These are phyloP conservation scores for Blastobotrys aristatus DNA, from an alignment of 1,139 yeast species.

Conservation along the genomic window DNA sequence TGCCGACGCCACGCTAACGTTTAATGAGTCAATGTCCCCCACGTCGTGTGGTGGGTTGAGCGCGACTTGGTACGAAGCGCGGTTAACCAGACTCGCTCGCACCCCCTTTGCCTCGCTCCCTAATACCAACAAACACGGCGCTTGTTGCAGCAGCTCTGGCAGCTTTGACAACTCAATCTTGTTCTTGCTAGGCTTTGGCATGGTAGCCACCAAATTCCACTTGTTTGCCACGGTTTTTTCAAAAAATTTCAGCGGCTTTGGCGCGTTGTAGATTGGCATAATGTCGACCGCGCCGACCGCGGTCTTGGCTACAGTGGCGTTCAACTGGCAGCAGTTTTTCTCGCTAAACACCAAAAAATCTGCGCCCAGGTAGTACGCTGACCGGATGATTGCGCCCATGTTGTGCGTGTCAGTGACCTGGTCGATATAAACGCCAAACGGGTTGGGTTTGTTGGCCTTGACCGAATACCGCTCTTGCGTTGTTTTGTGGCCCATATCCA, in stretches of 20 bases:
- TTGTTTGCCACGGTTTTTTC: slow-evolving; percentile 51
- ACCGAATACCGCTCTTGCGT: slow-evolving; percentile 9
- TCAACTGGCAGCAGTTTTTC: slow-evolving; percentile 65
- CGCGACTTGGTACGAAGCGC: slow-evolving; percentile 62
- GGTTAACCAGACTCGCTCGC: slow-evolving; percentile 55
- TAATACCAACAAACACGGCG: slow-evolving; percentile 66
- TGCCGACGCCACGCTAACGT: slow-evolving; percentile 88
- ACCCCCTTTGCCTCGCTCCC: slow-evolving; percentile 88
- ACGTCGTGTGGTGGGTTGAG: slow-evolving; percentile 32
- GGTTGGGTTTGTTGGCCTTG: slow-evolving; percentile 37
- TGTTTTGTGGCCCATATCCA: background rate
- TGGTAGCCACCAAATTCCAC: slow-evolving; percentile 73
- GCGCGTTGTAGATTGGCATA: slow-evolving; percentile 53
- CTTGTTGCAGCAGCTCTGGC: slow-evolving; percentile 38
- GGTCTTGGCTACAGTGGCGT: slow-evolving; percentile 75
- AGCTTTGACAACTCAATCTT: slow-evolving; percentile 42
- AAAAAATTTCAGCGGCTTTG: slow-evolving; percentile 58
- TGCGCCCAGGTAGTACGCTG: slow-evolving; percentile 79
- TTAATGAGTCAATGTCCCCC: slow-evolving; percentile 65
- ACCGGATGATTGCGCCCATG: slow-evolving; percentile 77
- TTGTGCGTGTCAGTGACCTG: slow-evolving; percentile 89
- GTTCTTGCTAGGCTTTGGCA: slow-evolving; percentile 25
- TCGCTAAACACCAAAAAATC: slow-evolving; percentile 73
- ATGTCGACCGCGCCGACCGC: slow-evolving; percentile 87
- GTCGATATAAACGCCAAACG: slow-evolving; percentile 73